Percentiles rank a stretch among this genome's conserved stretches.
These are phyloP conservation scores for Sphaerosporella brunnea DNA, from an alignment of 495 filamentous ascomycete species.

Conservation along the genomic window DNA sequence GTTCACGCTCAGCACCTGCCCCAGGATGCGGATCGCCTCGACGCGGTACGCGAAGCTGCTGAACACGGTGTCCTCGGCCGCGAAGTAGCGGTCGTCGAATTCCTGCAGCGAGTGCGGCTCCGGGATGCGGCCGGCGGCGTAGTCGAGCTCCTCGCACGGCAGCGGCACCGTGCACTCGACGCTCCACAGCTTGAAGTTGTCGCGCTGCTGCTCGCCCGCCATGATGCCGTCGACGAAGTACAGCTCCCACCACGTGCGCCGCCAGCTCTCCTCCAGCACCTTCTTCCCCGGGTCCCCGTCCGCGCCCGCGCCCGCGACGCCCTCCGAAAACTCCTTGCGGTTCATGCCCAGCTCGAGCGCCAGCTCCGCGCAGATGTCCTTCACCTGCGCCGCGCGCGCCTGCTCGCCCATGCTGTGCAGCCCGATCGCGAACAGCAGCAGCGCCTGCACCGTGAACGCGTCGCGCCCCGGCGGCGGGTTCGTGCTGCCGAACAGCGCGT, in stretches of 20 bases:
- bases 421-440: constrained; percentile 58
- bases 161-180: constrained; percentile 42
- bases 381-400: constrained; percentile 44
- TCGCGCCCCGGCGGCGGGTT: constrained; percentile 33
- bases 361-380: constrained; percentile 46
- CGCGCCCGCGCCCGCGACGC: constrained; percentile 35
- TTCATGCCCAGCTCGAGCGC: constrained; percentile 64
- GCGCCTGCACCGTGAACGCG: constrained; percentile 56
- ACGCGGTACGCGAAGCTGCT: constrained; percentile 67
- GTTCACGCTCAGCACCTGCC: constrained; percentile 45
- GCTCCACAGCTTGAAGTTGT: constrained; percentile 40
- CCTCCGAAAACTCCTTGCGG: constrained; percentile 29
- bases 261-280: constrained; percentile 55
- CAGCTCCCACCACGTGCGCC: constrained; percentile 84
- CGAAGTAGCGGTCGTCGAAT: constrained; percentile 53
- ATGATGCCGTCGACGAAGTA: constrained; percentile 60
- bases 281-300: constrained; percentile 31
- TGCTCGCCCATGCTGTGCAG: constrained; percentile 60
- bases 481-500: constrained; percentile 33
- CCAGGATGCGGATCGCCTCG: constrained; percentile 55
- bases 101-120: constrained; percentile 44
- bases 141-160: constrained; percentile 65
- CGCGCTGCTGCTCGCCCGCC: constrained; percentile 38
- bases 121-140: constrained; percentile 43
- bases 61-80: constrained; percentile 42